Evolutionary conservation across 106 monocot genomes (phyloP).

Genomic region (Dendrobium huoshanense): DNA sequence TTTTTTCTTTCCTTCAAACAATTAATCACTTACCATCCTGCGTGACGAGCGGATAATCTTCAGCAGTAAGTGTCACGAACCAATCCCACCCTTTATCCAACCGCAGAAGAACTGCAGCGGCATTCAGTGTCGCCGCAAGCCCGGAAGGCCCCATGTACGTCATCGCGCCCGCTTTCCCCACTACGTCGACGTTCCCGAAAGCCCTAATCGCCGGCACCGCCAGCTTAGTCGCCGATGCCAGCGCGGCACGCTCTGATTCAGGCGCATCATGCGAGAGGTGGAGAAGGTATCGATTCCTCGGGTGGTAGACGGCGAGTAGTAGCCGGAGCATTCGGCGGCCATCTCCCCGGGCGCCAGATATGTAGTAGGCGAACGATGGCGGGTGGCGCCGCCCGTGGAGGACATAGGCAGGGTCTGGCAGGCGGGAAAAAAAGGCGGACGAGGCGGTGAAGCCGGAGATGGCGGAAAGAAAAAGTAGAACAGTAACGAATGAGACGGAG

Average conservation of each 20-base stretch:
- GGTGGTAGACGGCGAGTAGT: conserved; percentile 62
- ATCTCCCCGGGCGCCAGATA: conserved; percentile 45
- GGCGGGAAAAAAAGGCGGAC: conserved; percentile 11
- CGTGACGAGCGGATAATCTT: conserved; percentile 59
- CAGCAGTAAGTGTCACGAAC: conserved; percentile 60
- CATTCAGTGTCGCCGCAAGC: conserved; percentile 48
- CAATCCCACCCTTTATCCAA: conserved; percentile 58
- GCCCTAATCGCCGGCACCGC: conserved; percentile 28
- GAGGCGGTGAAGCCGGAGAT: conserved; percentile 46
- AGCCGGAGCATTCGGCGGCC: conserved; percentile 28
- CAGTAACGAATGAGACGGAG: conserved; percentile 40
- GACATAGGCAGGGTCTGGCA: conserved; percentile 3
- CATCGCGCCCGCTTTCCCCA: conserved; percentile 39
- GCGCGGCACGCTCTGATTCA: conserved; percentile 26
- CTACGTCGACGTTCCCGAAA: conserved; percentile 63
- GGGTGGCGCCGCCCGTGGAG: conserved; percentile 10
- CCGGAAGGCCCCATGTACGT: conserved; percentile 52
- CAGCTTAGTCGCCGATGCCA: conserved; percentile 15
- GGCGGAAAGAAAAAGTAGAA: conserved; percentile 42
- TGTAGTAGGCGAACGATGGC: conserved; percentile 62
- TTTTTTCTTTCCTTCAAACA: not conserved
- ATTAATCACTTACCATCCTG: conserved; percentile 47
- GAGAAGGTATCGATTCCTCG: conserved; percentile 58
- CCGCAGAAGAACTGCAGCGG: conserved; percentile 45
- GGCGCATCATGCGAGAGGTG: conserved; percentile 39